Conservation (phyloP, 345 rosid genomes). For the Rhodomyrtus tomentosa region DNA sequence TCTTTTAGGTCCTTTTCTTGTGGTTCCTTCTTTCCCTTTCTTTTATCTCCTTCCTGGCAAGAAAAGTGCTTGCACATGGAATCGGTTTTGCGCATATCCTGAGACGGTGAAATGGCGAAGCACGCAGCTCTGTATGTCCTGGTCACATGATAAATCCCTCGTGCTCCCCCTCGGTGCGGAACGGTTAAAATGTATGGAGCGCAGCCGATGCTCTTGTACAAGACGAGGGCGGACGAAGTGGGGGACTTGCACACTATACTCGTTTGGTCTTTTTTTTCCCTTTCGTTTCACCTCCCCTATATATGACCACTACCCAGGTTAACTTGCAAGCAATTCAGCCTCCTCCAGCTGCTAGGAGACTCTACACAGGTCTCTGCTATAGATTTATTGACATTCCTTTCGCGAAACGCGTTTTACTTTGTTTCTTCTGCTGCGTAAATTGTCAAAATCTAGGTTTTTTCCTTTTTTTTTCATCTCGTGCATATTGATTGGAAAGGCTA, state of each 20-base stretch:
- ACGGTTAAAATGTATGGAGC: not conserved
- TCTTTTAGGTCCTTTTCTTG: not conserved
- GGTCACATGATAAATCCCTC: not conserved
- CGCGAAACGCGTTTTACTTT: not conserved
- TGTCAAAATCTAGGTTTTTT: too few species aligned
- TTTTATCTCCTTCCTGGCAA: not conserved
- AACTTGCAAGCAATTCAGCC: not conserved
- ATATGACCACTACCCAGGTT: not conserved
- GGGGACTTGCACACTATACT: not conserved
- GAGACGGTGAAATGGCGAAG: not conserved
- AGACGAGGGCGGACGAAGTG: not conserved
- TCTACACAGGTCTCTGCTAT: not conserved
- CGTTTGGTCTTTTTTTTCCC: not conserved
- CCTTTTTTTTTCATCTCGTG: not conserved
- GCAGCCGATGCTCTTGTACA: not conserved
- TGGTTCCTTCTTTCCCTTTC: not conserved
- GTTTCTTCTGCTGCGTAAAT: not conserved
- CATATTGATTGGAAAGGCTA: not conserved
- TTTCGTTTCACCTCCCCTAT: not conserved
- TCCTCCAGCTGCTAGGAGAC: not conserved
- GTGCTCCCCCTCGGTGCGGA: not conserved
- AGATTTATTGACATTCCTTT: not conserved
- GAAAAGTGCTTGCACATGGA: not conserved
- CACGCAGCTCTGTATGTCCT: not conserved
- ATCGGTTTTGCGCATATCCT: not conserved